Evolutionary conservation across 768 basidiomycete genomes (phyloP).

Genomic region (Jaapia argillacea): DNA sequence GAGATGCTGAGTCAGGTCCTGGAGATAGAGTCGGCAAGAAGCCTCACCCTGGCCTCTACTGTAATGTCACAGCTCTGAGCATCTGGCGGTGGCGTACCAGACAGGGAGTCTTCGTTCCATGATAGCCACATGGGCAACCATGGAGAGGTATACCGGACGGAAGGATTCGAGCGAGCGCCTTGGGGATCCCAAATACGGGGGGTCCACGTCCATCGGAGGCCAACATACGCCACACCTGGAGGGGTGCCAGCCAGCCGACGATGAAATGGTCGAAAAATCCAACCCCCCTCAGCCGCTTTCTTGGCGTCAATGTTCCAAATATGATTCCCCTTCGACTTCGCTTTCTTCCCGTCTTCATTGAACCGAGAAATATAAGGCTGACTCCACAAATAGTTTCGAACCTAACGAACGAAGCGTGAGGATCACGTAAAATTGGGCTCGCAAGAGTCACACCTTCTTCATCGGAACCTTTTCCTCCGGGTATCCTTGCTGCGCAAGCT

Average conservation of each 20-base stretch:
- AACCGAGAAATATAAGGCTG: conserved; percentile 91
- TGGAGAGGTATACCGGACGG: conserved; percentile 75
- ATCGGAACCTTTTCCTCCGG: conserved; percentile 92
- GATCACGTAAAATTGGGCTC: not conserved
- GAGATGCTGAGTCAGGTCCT: conserved; percentile 8
- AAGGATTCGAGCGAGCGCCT: conserved; percentile 69
- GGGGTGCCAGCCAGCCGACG: conserved; percentile 82
- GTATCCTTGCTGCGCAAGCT: conserved; percentile 81
- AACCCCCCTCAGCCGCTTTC: conserved; percentile 62
- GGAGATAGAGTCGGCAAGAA: conserved; percentile 2
- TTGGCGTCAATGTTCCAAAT: conserved; percentile 99
- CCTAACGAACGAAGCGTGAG: conserved; percentile 29
- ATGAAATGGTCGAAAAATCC: conserved; percentile 84
- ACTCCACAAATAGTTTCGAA: conserved; percentile 93
- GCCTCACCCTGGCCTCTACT: conserved; percentile 64
- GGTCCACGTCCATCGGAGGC: conserved; percentile 79
- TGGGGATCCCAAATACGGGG: conserved; percentile 98
- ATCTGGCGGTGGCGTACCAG: conserved; percentile 70
- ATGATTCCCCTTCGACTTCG: conserved; percentile 98
- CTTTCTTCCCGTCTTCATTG: conserved; percentile 98
- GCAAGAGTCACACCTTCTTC: conserved; percentile 67
- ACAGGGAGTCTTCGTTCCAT: conserved; percentile 79
- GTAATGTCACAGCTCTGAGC: conserved; percentile 70
- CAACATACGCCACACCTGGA: conserved; percentile 72
- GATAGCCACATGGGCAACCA: conserved; percentile 76